phyloP scores from a whole-genome alignment of 2,329 filamentous ascomycete species.

The Nannizziopsis arthrosporioides region DNA sequence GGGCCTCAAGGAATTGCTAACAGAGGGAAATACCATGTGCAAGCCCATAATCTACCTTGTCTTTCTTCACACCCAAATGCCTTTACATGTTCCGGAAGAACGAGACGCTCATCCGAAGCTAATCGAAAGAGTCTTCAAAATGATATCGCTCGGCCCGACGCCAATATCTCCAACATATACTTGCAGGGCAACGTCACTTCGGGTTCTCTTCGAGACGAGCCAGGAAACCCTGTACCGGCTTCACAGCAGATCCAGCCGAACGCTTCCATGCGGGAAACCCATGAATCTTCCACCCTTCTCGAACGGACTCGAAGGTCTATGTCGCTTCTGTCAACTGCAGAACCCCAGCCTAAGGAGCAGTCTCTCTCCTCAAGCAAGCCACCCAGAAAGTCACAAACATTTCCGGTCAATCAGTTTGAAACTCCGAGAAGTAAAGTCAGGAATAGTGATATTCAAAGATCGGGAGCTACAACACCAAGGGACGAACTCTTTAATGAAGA shows the following conservation, averaged over 20 bases:
- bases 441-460: slow-evolving; percentile 13
- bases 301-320: slow-evolving; percentile 77
- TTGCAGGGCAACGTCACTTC: too few relatives aligned
- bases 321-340: slow-evolving; percentile 44
- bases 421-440: slow-evolving; percentile 33
- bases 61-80: too few relatives aligned
- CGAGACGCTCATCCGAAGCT: too few relatives aligned
- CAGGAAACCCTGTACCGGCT: too few relatives aligned
- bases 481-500: slow-evolving; percentile 62
- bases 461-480: slow-evolving; percentile 41
- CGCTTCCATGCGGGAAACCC: not conserved
- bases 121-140: too few relatives aligned
- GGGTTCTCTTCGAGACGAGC: too few relatives aligned
- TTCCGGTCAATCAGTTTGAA: slow-evolving; percentile 47
- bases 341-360: slow-evolving; percentile 17
- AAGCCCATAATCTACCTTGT: too few relatives aligned
- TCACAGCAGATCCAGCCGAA: not conserved
- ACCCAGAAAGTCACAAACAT: slow-evolving; percentile 31
- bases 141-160: too few relatives aligned
- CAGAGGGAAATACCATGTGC: too few relatives aligned
- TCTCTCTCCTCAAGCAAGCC: slow-evolving; percentile 16
- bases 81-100: too few relatives aligned
- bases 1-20: not conserved
- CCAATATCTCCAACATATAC: too few relatives aligned
- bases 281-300: slow-evolving; percentile 41